Percentiles rank a stretch among this genome's conserved stretches.
phyloP scores from a whole-genome alignment of 331 rosid species.

The Quercus lobata region DNA sequence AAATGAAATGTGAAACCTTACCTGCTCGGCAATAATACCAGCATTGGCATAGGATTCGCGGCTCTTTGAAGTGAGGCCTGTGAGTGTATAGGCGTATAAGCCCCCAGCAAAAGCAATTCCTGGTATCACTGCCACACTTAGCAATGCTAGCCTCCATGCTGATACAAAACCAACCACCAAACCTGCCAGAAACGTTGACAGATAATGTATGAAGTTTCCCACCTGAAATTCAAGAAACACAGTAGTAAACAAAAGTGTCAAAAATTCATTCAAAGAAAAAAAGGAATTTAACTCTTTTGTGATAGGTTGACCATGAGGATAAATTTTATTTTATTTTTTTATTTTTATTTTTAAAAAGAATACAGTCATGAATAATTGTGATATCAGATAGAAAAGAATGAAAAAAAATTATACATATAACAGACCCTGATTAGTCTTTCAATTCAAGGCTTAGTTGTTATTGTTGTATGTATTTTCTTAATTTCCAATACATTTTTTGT shows the following conservation, averaged over 20 bases:
- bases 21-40: slow-evolving; percentile 96
- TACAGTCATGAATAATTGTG: too few relatives aligned
- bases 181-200: slow-evolving; percentile 93
- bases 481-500: neutral
- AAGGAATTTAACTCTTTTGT: too few relatives aligned
- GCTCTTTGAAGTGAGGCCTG: slow-evolving; percentile 94
- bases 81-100: slow-evolving; percentile 92
- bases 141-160: slow-evolving; percentile 92
- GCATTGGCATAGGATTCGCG: slow-evolving; percentile 96
- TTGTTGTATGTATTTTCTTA: too few relatives aligned
- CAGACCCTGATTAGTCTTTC: too few relatives aligned
- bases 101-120: slow-evolving; percentile 99
- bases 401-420: too few relatives aligned
- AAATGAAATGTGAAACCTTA: slow-evolving; percentile 15
- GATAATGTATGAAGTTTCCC: slow-evolving; percentile 95
- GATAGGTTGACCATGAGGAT: too few relatives aligned
- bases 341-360: neutral
- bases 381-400: too few relatives aligned
- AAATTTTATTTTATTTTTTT: too few relatives aligned
- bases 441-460: too few relatives aligned
- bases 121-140: slow-evolving; percentile 96
- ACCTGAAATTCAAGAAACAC: slow-evolving; percentile 41
- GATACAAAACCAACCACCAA: slow-evolving; percentile 97
- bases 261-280: neutral
- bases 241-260: neutral